Base-by-base conservation (phyloP, 177 flowering plant genomes). In the Tripterygium wilfordii region DNA sequence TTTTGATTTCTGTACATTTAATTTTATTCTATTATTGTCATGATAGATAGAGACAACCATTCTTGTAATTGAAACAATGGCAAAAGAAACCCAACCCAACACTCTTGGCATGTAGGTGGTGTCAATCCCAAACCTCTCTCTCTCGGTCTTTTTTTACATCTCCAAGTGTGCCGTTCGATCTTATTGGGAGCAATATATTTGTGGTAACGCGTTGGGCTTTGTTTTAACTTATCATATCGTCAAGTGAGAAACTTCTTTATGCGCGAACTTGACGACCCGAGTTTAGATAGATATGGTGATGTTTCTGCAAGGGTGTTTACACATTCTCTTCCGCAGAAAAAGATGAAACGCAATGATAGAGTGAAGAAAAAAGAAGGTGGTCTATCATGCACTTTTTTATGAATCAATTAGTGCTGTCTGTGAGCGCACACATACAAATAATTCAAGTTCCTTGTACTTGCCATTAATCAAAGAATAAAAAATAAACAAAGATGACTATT, bases 11-110 rank as follows among this genome's bases (percentile, higher is more conserved):
- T 3, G 2, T 32, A 32, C 14, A 3, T n/a, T 5, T 32, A 32
- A 3, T 25, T 48, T 53, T 40, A 31, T 24, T 42, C 37, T 49
- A 43, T 54, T 54, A 41, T 57, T 40, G 41, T 57, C 62, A 42
- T 36, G 28, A 52, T 18, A 45, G 36, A 39, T 40, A 51, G 56
- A 45, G 43, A 29, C 23, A 32, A 24, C 36, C 12, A 47, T 40
- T 36, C 53, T 48, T 60, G 53, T 47, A 40, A 45, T 14, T 31
- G 46, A 59, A 59, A 59, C 47, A 56, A 56, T 32, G 59, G n/a
- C n/a, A 45, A 44, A 35, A 33, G 3, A 7, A 9, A 9, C 10
- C 60, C 28, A 9, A 42, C 42, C 17, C 56, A 17, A 18, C 14
- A 19, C 8, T 3, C 17, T 43, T 49, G 10, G 30, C 5, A 28